A percentile compares a stretch with the other conserved stretches of the same genome.
phyloP scores from a whole-genome alignment of 495 filamentous ascomycete genomes.

The Penicillium goetzii region DNA sequence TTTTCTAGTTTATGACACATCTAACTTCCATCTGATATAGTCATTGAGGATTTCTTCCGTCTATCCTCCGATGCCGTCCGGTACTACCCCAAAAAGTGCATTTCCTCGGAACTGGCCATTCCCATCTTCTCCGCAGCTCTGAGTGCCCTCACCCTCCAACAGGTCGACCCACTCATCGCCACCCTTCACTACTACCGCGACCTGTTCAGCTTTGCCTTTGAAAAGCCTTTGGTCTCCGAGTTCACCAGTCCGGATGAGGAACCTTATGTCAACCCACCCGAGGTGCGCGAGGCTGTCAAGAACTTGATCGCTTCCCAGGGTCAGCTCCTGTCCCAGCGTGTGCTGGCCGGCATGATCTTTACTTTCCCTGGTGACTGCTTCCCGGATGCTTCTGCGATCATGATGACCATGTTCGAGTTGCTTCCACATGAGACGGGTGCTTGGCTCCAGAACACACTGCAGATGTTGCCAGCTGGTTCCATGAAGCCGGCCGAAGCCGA shows the following conservation, averaged over 20 bases:
- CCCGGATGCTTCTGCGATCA: slow-evolving; percentile 87
- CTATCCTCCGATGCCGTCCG: slow-evolving; percentile 86
- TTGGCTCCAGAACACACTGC: slow-evolving; percentile 83
- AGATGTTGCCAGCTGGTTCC: slow-evolving; percentile 79
- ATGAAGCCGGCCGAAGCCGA: slow-evolving; percentile 68
- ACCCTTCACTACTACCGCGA: slow-evolving; percentile 94
- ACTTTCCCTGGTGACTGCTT: slow-evolving; percentile 94
- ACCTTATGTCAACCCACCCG: slow-evolving; percentile 56
- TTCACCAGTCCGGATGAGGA: slow-evolving; percentile 53
- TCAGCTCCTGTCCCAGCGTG: slow-evolving; percentile 77
- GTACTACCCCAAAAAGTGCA: slow-evolving; percentile 83
- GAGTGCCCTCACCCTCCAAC: slow-evolving; percentile 81
- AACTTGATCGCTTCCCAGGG: slow-evolving; percentile 71
- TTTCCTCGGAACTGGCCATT: slow-evolving; percentile 74
- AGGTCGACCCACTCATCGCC: slow-evolving; percentile 86
- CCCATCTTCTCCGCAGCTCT: slow-evolving; percentile 86
- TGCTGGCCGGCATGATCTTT: slow-evolving; percentile 98
- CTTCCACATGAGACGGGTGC: slow-evolving; percentile 73
- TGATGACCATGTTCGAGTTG: slow-evolving; percentile 86
- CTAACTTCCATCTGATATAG: slow-evolving; percentile 38
- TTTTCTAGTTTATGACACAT: not conserved
- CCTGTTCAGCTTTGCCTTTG: slow-evolving; percentile 82
- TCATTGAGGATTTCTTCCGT: slow-evolving; percentile 99
- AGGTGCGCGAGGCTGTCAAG: slow-evolving; percentile 73
- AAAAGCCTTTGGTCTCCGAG: slow-evolving; percentile 74